Conservation (phyloP, 768 basidiomycete species). For the Mycena sanguinolenta region DNA sequence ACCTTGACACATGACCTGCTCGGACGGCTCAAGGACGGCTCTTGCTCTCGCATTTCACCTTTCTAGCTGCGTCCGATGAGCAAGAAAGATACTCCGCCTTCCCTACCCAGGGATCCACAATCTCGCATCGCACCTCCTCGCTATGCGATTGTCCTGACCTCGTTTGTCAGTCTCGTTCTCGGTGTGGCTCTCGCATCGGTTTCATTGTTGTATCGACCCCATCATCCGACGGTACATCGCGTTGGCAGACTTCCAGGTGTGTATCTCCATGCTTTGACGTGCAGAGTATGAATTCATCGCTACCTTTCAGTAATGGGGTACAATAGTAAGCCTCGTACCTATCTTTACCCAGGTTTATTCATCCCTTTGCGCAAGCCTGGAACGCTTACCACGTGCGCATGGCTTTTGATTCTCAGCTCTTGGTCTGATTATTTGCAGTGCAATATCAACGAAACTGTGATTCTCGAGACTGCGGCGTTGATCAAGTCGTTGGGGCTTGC, state of each 20-base stretch:
- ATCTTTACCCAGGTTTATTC: not conserved
- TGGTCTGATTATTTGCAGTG: slow-evolving; percentile 54
- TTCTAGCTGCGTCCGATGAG: not conserved
- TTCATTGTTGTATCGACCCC: slow-evolving; percentile 13
- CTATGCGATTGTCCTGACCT: slow-evolving; percentile 18
- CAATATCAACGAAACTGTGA: slow-evolving; percentile 66
- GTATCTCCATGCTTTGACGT: not conserved
- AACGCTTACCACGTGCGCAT: slow-evolving; percentile 72
- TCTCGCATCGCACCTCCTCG: not conserved
- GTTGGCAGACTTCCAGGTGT: slow-evolving; percentile 37
- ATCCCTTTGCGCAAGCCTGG: slow-evolving; percentile 61
- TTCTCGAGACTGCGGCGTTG: slow-evolving; percentile 62
- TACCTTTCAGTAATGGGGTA: slow-evolving; percentile 24
- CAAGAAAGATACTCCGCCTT: not conserved
- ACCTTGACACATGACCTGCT: too few relatives aligned
- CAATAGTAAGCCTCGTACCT: slow-evolving; percentile 31
- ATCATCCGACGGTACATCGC: slow-evolving; percentile 7
- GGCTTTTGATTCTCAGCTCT: not conserved
- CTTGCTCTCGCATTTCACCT: too few relatives aligned
- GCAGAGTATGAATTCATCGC: not conserved
- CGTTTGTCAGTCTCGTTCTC: slow-evolving; percentile 18
- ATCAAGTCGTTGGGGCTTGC: slow-evolving; percentile 66
- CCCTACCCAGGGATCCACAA: not conserved
- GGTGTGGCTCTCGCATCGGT: slow-evolving; percentile 26
- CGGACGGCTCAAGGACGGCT: too few relatives aligned